Conservation (phyloP, 1,284 basidiomycete genomes). For the Ganoderma boninense region DNA sequence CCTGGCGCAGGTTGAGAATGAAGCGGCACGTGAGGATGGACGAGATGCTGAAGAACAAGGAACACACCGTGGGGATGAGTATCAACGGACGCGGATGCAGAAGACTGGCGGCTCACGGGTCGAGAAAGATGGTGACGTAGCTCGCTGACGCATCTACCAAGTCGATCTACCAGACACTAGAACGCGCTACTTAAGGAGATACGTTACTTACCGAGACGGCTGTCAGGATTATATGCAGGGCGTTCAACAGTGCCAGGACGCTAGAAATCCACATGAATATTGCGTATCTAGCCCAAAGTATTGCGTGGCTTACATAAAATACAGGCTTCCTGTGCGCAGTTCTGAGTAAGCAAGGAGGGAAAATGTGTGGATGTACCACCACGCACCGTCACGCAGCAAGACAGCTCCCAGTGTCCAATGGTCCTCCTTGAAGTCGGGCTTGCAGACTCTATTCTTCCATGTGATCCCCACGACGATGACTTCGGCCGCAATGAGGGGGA, state of each 20-base stretch:
- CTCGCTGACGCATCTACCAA: not conserved
- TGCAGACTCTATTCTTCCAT: not conserved
- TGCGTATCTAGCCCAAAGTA: too few relatives aligned
- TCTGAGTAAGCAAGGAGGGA: not conserved
- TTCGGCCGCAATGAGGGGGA: not conserved
- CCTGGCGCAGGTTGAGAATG: conserved; percentile 1
- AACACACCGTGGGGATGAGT: not conserved
- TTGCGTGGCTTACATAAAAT: too few relatives aligned
- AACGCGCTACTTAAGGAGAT: not conserved
- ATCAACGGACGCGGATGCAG: not conserved
- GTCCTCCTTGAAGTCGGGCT: not conserved
- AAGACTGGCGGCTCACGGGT: not conserved
- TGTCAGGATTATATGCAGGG: not conserved
- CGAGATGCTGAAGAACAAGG: not conserved
- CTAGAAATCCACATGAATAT: too few relatives aligned
- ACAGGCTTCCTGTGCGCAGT: not conserved
- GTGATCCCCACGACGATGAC: not conserved
- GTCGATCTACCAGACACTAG: not conserved
- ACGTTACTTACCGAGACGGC: not conserved
- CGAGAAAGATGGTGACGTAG: not conserved
- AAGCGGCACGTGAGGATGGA: conserved; percentile 2
- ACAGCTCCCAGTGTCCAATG: not conserved
- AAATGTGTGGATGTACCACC: not conserved
- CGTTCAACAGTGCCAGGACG: not conserved
- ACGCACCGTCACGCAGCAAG: conserved; percentile 1